These are phyloP conservation scores for Takakia lepidozioides DNA, from an alignment of 225 moss, liverwort and hornwort genomes.

Conservation along the genomic window DNA sequence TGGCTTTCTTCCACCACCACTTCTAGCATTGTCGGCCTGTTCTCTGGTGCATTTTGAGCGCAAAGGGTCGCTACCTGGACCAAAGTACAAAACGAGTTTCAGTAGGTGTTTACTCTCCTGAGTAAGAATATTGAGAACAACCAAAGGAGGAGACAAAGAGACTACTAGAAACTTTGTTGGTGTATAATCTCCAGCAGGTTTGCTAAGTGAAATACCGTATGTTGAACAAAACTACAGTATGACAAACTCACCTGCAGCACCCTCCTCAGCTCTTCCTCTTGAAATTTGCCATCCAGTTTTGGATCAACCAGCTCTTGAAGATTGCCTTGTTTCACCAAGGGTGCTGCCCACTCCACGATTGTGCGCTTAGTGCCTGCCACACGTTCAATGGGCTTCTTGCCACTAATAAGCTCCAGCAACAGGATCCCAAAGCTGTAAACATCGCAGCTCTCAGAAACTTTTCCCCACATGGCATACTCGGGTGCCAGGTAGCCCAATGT, in stretches of 20 bases:
- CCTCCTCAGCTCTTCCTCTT: slow-evolving; percentile 58
- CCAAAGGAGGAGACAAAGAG: too few relatives aligned
- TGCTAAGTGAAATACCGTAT: background rate
- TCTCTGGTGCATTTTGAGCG: slow-evolving; percentile 68
- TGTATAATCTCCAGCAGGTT: background rate
- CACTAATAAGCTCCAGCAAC: slow-evolving; percentile 82
- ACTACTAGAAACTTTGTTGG: background rate
- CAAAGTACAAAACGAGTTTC: too few relatives aligned
- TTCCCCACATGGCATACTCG: slow-evolving; percentile 67
- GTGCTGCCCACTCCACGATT: slow-evolving; percentile 90
- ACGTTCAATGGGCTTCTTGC: slow-evolving; percentile 86
- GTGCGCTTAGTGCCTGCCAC: slow-evolving; percentile 62
- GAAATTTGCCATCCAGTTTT: slow-evolving; percentile 69
- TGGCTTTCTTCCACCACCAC: slow-evolving; percentile 70
- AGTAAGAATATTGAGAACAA: background rate
- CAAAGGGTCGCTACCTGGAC: slow-evolving; percentile 63
- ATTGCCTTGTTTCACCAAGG: slow-evolving; percentile 59
- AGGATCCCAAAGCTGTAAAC: slow-evolving; percentile 93
- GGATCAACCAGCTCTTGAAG: slow-evolving; percentile 71
- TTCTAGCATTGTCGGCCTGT: slow-evolving; percentile 77
- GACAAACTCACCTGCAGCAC: slow-evolving; percentile 45
- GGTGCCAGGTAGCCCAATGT: slow-evolving; percentile 74
- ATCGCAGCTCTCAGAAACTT: slow-evolving; percentile 75
- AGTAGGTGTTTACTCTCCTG: slow-evolving; percentile 4
- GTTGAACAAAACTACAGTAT: background rate